Evolutionary conservation across 2,329 filamentous ascomycete genomes (phyloP).

Genomic region (Ophiostoma triangulosporum): DNA sequence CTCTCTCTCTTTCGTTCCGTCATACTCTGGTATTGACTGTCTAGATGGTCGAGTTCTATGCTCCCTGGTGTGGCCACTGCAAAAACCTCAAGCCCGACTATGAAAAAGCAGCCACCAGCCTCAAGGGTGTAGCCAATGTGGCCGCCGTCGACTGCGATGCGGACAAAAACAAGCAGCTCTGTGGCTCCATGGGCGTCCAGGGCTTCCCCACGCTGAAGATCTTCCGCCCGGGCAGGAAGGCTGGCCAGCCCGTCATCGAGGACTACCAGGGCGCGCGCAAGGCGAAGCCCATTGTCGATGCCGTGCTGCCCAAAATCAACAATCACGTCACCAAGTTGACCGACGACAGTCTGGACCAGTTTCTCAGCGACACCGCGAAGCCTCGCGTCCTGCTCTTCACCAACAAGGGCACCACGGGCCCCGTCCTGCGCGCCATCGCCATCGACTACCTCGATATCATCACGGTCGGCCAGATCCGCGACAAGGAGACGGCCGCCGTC

Average conservation of each 20-base stretch:
- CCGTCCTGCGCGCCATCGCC: conserved; percentile 50
- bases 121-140: conserved; percentile 87
- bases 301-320: conserved; percentile 74
- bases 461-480: conserved; percentile 65
- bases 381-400: conserved; percentile 85
- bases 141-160: conserved; percentile 93
- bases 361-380: conserved; percentile 59
- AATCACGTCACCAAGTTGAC: conserved; percentile 77
- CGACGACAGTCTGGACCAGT: conserved; percentile 65
- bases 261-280: conserved; percentile 78
- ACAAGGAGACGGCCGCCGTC: conserved; percentile 61
- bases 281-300: conserved; percentile 78
- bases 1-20: background rate
- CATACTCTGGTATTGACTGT: background rate
- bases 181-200: conserved; percentile 71
- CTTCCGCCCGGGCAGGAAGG: conserved; percentile 63
- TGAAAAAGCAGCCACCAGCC: conserved; percentile 80
- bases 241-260: conserved; percentile 66
- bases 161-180: conserved; percentile 79
- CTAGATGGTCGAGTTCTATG: conserved; percentile 73
- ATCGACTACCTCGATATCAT: conserved; percentile 30
- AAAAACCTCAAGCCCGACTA: conserved; percentile 90
- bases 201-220: conserved; percentile 97
- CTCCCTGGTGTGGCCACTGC: conserved; percentile 96
- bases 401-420: conserved; percentile 67